phyloP scores from a whole-genome alignment of 2,329 filamentous ascomycete genomes.

The Penicillium sp. region DNA sequence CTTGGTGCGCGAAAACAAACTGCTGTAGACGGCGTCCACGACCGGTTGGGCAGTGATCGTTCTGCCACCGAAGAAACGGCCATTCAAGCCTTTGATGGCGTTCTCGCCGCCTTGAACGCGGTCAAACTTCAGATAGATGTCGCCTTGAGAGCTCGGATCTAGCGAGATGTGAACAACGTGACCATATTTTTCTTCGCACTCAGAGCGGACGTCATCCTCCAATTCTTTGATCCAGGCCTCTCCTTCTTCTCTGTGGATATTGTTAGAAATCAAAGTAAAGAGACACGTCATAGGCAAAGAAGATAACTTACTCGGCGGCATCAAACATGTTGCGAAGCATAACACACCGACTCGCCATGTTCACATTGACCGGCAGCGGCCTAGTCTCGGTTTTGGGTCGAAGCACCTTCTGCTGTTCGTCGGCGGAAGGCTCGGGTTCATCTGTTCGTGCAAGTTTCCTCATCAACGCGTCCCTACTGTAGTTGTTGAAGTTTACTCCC shows the following conservation, averaged over 20 bases:
- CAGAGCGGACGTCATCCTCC: slow-evolving; percentile 86
- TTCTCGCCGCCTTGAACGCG: slow-evolving; percentile 93
- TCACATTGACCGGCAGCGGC: slow-evolving; percentile 79
- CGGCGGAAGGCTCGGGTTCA: slow-evolving; percentile 64
- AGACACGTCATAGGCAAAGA: background rate
- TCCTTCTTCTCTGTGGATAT: slow-evolving; percentile 69
- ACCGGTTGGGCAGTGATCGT: slow-evolving; percentile 94
- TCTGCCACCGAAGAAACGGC: slow-evolving; percentile 88
- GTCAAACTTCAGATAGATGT: slow-evolving; percentile 98
- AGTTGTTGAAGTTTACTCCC: slow-evolving; percentile 99
- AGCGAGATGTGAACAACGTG: slow-evolving; percentile 96
- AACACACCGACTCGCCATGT: slow-evolving; percentile 90
- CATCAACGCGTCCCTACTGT: slow-evolving; percentile 98
- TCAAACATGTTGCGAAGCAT: slow-evolving; percentile 96
- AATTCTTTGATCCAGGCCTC: slow-evolving; percentile 90
- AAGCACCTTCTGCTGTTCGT: slow-evolving; percentile 69
- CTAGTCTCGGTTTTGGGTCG: slow-evolving; percentile 80
- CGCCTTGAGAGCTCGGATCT: slow-evolving; percentile 89
- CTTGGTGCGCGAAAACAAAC: slow-evolving; percentile 84
- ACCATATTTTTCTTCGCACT: slow-evolving; percentile 95
- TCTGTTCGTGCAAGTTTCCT: slow-evolving; percentile 96
- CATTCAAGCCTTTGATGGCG: slow-evolving; percentile 95
- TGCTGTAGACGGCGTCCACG: slow-evolving; percentile 98
- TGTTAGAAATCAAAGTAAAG: slow-evolving; percentile 32
- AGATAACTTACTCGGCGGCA: slow-evolving; percentile 73